Evolutionary conservation across 2,329 filamentous ascomycete species (phyloP), one percentile per base, ranked within the genome.

Genomic region (Fusarium hostae): DNA sequence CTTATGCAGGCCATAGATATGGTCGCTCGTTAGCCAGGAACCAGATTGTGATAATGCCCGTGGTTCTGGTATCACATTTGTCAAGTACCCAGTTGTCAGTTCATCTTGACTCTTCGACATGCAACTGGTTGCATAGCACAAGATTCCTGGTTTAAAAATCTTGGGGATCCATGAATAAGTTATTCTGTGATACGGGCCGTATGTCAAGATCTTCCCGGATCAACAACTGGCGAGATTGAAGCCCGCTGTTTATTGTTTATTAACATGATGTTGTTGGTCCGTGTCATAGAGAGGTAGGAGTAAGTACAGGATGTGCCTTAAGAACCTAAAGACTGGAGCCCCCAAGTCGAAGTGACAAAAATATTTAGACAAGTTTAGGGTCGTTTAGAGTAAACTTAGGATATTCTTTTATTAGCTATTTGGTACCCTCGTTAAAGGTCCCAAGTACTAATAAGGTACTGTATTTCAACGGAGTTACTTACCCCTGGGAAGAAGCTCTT

Each of bases 1-100:
- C 65, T 60, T 60, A 72, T 72, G 70, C 70, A 73, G 70, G 70
- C 56, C 70, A 59, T 54, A 39, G 44, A 58, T 47, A 47, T 50
- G 70, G 54, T 52, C 59, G 59, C 56, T 70, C 55, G 24, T 62
- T 63, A 68, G 60, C 61, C 69, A 72, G 70, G 69, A 66, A 66
- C 56, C 56, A 62, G 50, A 39, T 66, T 50, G 61, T 63, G 37
- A 59, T 58, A 66, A 47, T 56, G 30, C 5, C 47, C 52, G 57
- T 59, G 37, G 39, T 50, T 44, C 16, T 30, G 37, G 45, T 22
- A 58, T 63, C 52, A 64, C 59, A 60, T 34, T 47, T 47, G 45
- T 44, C 59, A 50, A 57, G 30, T 34, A 37, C 37, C 45, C 43
- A 47, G 16, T 20, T 63, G 40, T 41, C 39, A 59, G 35, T 47